Evolutionary conservation across 139 green algal species (phyloP).

Genomic region (Chlorella ohadii): DNA sequence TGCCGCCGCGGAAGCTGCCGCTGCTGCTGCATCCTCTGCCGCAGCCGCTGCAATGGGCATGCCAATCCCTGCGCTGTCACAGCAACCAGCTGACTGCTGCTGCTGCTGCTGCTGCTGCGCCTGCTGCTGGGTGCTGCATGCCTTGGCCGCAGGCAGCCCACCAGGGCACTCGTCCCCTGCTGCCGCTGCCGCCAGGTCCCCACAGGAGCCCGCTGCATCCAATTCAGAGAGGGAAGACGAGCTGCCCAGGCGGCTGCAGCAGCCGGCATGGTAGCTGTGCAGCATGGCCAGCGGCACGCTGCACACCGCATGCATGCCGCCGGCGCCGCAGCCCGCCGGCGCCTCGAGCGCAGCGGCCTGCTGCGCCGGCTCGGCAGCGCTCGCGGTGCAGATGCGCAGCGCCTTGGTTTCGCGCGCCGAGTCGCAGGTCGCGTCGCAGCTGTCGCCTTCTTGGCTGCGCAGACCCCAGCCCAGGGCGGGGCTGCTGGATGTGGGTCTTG

Average conservation of each 20-base stretch:
- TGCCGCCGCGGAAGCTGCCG: not conserved
- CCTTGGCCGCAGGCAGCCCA: not conserved
- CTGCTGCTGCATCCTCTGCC: not conserved
- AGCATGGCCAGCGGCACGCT: conserved; percentile 11
- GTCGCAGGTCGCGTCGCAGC: not conserved
- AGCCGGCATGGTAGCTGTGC: conserved; percentile 3
- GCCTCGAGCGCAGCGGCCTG: not conserved
- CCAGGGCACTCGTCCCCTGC: not conserved
- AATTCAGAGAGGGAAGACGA: conserved; percentile 17
- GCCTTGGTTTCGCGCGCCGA: not conserved
- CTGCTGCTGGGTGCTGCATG: not conserved
- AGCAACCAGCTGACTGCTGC: no score
- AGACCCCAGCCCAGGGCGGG: conserved; percentile 1
- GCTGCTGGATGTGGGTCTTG: conserved; percentile 3
- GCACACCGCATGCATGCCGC: not conserved
- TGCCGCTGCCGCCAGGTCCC: not conserved
- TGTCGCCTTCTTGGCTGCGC: not conserved
- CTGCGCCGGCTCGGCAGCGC: not conserved
- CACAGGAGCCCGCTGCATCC: not conserved
- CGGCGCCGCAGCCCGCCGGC: not conserved
- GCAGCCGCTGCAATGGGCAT: not conserved
- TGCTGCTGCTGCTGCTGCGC: not conserved
- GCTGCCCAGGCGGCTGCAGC: conserved; percentile 25
- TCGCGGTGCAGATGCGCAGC: not conserved
- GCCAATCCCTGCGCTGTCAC: not conserved